Percentiles rank a stretch among this genome's conserved stretches.
Conservation (phyloP, 2,329 filamentous ascomycete species). For the Clonostachys sp. region DNA sequence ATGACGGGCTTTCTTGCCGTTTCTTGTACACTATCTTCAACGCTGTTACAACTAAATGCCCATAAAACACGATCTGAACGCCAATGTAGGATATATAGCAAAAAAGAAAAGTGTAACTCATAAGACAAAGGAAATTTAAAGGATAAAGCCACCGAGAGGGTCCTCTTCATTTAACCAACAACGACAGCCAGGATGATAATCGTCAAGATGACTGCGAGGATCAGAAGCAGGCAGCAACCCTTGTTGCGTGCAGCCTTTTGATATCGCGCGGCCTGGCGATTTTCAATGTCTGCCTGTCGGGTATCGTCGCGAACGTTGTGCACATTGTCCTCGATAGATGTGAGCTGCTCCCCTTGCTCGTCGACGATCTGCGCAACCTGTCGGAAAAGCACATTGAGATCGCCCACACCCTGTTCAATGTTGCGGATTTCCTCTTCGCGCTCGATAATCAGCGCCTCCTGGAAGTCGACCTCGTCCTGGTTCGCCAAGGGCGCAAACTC, state of each 20-base stretch:
- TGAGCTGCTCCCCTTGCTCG: constrained; percentile 86
- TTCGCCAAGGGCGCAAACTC: constrained; percentile 77
- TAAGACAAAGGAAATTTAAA: neutral
- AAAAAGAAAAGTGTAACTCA: neutral
- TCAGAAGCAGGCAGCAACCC: constrained; percentile 85
- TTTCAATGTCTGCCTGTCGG: constrained; percentile 77
- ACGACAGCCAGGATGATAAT: constrained; percentile 87
- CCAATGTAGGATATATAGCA: neutral
- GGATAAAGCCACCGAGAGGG: neutral
- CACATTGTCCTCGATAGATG: constrained; percentile 85
- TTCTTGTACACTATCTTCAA: too few species aligned
- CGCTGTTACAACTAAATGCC: too few species aligned
- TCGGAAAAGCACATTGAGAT: constrained; percentile 93
- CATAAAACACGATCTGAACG: neutral
- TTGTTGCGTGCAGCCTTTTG: constrained; percentile 95
- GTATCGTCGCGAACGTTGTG: constrained; percentile 79
- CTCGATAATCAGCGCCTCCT: constrained; percentile 92
- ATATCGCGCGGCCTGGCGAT: constrained; percentile 81
- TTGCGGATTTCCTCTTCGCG: constrained; percentile 95
- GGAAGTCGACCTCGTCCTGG: constrained; percentile 96
- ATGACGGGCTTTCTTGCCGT: too few species aligned
- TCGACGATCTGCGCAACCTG: constrained; percentile 97
- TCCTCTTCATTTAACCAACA: constrained; percentile 51
- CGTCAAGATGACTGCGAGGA: constrained; percentile 81
- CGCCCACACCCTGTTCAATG: constrained; percentile 93